Evolutionary conservation across 116 monocot species (phyloP), one percentile per base, ranked within the genome.

Genomic region (Thalassia testudinum): DNA sequence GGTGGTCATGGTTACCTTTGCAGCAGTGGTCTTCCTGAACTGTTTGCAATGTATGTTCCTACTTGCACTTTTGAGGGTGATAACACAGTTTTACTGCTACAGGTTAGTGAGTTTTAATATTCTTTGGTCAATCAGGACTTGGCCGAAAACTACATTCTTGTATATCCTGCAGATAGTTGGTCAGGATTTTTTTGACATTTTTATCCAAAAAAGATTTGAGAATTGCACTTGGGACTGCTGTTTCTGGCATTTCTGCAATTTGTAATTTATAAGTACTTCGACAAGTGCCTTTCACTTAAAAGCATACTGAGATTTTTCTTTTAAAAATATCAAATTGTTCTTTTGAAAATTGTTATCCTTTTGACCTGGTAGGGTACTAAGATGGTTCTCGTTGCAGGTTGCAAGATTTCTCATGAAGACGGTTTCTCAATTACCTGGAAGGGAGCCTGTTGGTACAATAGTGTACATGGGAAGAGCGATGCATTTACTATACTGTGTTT

Each of bases 11-110:
- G 97, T 57, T 99, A 99, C 63, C 66, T 99, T 23, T 85, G 85
- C 58, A 99, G 86, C 77, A 99, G 97, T 54, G 97, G 97, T 17
- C 90, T 99, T 58, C 97, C 97, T 58, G 97, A 99, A 57, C 71
- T 99, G 47, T 89, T 99, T 75, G 82, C 97, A 59, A 82, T 80
- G 0, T 99, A 89, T 74, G 85, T 99, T 70, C 97, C 97, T 42
- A 64, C 97, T 18, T 99, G 97, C 69, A 99, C 97, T 45, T 99
- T 89, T 61, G 97, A 99, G 58, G 97, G 97, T 48, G 97, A 99
- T 53, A 97, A 97, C 60, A 47, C 77, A 53, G 89, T 97, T 50
- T 61, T 97, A 52, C 77, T 97, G 26, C 68, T 97, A 61, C 97
- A 97, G 85, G 97, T 97, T 40, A 24, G 62, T 60, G 14, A 45